Percentiles rank a stretch among this genome's conserved stretches.
phyloP scores from a whole-genome alignment of 306 rosid species.

The Parietaria judaica region DNA sequence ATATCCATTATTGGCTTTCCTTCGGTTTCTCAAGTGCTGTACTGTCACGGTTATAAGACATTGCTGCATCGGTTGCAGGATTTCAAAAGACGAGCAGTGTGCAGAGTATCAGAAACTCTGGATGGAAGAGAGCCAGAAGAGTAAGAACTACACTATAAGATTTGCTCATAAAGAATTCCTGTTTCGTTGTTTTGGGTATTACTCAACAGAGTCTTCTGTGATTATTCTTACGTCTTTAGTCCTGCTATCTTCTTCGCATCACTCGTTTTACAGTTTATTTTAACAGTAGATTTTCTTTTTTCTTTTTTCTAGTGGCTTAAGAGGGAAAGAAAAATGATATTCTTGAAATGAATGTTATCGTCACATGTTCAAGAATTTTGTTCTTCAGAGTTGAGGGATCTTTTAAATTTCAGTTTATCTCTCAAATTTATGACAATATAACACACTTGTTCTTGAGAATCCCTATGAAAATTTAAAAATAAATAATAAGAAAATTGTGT shows the following conservation, averaged over 20 bases:
- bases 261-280: background rate
- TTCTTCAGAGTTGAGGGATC: too few species aligned
- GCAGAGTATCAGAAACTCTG: conserved; percentile 42
- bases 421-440: too few species aligned
- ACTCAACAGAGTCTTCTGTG: background rate
- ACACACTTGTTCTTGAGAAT: background rate
- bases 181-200: background rate
- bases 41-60: background rate
- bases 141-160: conserved; percentile 30
- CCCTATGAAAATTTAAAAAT: too few species aligned
- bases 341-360: too few species aligned
- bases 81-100: conserved; percentile 38
- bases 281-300: background rate
- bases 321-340: background rate
- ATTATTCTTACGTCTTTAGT: background rate
- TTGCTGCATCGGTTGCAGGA: conserved; percentile 37
- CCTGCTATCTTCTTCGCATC: background rate
- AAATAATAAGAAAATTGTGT: too few species aligned
- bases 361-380: background rate
- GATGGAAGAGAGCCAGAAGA: conserved; percentile 50
- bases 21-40: background rate
- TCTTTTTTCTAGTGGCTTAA: background rate
- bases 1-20: background rate
- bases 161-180: background rate
- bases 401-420: too few species aligned